Evolutionary conservation across 371 early-diverging fungal species (phyloP), one percentile per base, ranked within the genome.

Genomic region (Mortierella polycephala): DNA sequence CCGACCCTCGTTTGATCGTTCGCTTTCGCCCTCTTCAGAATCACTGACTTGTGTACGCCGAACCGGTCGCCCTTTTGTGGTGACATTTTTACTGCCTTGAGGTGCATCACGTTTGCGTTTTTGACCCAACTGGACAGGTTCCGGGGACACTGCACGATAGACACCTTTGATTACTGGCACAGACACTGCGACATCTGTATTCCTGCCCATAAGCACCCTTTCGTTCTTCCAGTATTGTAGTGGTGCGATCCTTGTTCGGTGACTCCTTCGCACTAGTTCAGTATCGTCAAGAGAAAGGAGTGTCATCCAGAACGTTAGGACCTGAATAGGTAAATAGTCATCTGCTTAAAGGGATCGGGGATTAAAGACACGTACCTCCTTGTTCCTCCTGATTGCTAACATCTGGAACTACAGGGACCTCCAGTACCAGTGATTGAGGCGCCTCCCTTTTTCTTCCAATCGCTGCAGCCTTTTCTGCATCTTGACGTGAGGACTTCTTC

Each of bases 141-240:
- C 56, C 49, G 12, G 37, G 16, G 60, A 2, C 12, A 30, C 53
- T 11, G 77, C 77, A 40, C 71, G 71, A 5, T 71, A 45, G 20
- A 76, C 68, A 42, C 67, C 67, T 39, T 76, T 76, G 65, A 76
- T 76, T 9, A 62, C 62, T 1, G 63, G 71, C 2, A 55, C 61
- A 1, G 61, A 44, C 5, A 41, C 23, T 2, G 23, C 8, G 13
- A 23, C 21, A 18, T 64, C 60, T 1, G 53, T 57, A 23, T 30
- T 46, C 23, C 54, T 63, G 3, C 56, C 67, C 11, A 64, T 18
- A 10, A 76, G 45, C 2, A 76, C 64, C 7, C 71, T 62, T 23
- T 76, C 77, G 44, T 76, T 76, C 63, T 63, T 71, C 77, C 77
- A 76, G 55, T 60, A 76, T 44, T 76, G 64, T 40, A 76, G 54